Evolutionary conservation across 2,329 filamentous ascomycete species (phyloP).

Genomic region (Fusarium chuoi): DNA sequence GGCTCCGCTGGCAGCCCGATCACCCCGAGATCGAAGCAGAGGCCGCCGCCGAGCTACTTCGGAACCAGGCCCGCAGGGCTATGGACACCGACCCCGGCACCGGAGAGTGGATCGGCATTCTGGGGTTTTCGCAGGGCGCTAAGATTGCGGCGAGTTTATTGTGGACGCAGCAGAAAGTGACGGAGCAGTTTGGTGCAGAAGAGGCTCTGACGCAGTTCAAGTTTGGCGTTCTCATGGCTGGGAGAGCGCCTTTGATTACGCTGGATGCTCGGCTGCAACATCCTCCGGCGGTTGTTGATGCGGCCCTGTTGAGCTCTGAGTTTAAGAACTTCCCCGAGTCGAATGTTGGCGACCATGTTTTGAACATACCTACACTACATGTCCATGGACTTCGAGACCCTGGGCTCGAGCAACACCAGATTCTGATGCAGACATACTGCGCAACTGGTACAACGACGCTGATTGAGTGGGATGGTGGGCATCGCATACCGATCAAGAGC

Average conservation of each 20-base stretch:
- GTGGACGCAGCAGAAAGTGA: conserved; percentile 68
- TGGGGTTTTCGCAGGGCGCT: conserved; percentile 76
- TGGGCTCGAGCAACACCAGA: conserved; percentile 62
- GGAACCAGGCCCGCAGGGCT: conserved; percentile 52
- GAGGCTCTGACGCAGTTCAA: conserved; percentile 43
- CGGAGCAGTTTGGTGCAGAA: conserved; percentile 48
- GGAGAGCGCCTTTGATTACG: conserved; percentile 46
- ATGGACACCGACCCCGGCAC: conserved; percentile 66
- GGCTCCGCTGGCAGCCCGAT: conserved; percentile 70
- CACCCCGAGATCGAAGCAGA: conserved; percentile 63
- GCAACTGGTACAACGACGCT: conserved; percentile 62
- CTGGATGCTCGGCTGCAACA: conserved; percentile 60
- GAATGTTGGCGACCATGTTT: conserved; percentile 52
- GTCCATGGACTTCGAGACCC: conserved; percentile 66
- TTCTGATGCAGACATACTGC: conserved; percentile 69
- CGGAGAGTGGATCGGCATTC: conserved; percentile 67
- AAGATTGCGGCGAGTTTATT: conserved; percentile 70
- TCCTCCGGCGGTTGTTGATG: conserved; percentile 54
- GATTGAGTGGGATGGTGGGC: conserved; percentile 78
- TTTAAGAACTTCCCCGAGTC: conserved; percentile 57
- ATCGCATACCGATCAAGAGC: conserved; percentile 76
- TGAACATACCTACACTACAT: conserved; percentile 50
- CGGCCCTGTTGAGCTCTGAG: conserved; percentile 35
- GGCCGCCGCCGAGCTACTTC: conserved; percentile 53
- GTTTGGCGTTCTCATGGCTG: conserved; percentile 52